Evolutionary conservation across 2,329 filamentous ascomycete species (phyloP).

Genomic region (Plenodomus biglobosus): DNA sequence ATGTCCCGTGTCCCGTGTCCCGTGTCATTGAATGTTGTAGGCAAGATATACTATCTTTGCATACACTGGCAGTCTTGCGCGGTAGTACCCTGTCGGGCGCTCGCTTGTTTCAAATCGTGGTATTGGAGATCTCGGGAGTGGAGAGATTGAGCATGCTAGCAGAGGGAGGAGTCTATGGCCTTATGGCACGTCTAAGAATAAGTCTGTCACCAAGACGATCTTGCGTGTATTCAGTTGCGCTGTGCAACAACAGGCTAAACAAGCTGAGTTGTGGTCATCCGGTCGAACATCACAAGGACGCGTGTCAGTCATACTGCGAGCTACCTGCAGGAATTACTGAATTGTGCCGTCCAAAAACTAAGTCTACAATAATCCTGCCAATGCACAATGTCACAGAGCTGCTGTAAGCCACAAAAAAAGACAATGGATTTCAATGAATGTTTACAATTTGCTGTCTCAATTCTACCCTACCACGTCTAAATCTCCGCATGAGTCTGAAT

Average conservation of each 20-base stretch:
- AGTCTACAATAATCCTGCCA: no score
- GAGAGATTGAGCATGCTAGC: neutral
- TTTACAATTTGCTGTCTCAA: neutral
- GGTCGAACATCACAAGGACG: neutral
- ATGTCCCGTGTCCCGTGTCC: no score
- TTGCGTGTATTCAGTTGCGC: neutral
- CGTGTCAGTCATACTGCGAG: neutral
- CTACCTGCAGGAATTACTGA: neutral
- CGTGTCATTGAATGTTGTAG: no score
- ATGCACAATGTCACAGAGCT: no score
- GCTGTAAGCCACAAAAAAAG: no score
- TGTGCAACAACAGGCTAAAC: neutral
- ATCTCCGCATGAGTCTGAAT: conserved; percentile 39
- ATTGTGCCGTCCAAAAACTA: no score
- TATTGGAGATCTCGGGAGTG: neutral
- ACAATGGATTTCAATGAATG: neutral
- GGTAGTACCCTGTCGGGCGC: no score
- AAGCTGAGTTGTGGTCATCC: neutral
- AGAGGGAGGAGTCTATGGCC: neutral
- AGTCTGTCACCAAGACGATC: neutral
- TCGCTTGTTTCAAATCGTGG: no score
- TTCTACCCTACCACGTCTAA: conserved; percentile 3
- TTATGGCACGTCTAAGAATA: neutral
- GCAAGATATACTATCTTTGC: no score
- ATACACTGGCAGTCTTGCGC: no score